A percentile compares a stretch with the other conserved stretches of the same genome.
Evolutionary conservation across 2,329 filamentous ascomycete genomes (phyloP).

Genomic region (Ceratocystis eucalypticola): DNA sequence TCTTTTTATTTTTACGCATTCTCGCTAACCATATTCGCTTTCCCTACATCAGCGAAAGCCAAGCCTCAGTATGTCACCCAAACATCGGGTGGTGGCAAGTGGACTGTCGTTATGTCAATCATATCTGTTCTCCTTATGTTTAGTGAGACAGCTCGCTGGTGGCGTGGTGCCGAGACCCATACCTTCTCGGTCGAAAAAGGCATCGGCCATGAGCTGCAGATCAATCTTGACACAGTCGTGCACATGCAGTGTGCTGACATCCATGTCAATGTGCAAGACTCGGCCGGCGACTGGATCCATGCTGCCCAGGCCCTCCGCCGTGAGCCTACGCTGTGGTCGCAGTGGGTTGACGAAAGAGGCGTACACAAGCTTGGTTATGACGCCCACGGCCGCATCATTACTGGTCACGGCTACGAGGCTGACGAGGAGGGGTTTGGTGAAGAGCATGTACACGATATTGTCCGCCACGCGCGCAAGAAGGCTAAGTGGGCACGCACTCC

Average conservation of each 20-base stretch:
- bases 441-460: constrained; percentile 83
- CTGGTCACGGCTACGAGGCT: constrained; percentile 39
- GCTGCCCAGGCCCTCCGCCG: constrained; percentile 60
- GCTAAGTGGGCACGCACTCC: constrained; percentile 67
- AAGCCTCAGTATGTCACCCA: constrained; percentile 84
- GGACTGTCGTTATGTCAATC: constrained; percentile 70
- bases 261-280: constrained; percentile 96
- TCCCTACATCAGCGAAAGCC: constrained; percentile 64
- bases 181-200: constrained; percentile 91
- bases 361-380: constrained; percentile 48
- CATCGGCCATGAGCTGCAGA: constrained; percentile 72
- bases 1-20: too few species aligned
- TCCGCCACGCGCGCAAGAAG: constrained; percentile 52
- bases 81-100: constrained; percentile 79
- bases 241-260: constrained; percentile 76
- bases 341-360: constrained; percentile 64
- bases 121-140: constrained; percentile 63
- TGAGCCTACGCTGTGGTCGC: constrained; percentile 65
- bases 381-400: constrained; percentile 39
- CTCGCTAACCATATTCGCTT: too few species aligned
- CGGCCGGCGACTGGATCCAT: constrained; percentile 78
- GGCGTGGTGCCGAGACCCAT: constrained; percentile 69
- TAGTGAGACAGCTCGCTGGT: constrained; percentile 71
- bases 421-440: constrained; percentile 59
- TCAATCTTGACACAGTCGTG: constrained; percentile 91